A percentile compares a stretch with the other conserved stretches of the same genome.
phyloP scores from a whole-genome alignment of 257 asterid species.

The Solanum chilense region DNA sequence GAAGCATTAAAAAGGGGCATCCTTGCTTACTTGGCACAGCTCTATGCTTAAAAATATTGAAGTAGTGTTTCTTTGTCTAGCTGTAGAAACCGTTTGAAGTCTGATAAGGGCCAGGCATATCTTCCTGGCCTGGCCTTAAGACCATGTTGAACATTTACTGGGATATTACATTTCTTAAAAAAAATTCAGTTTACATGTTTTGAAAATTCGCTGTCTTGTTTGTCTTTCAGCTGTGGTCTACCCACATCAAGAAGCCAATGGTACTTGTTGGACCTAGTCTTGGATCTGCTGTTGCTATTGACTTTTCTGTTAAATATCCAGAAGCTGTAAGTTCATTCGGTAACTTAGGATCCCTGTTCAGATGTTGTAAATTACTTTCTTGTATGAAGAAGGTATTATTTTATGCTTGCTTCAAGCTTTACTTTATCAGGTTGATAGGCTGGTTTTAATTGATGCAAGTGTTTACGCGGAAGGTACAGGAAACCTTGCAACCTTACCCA shows the following conservation, averaged over 20 bases:
- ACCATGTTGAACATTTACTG: background rate
- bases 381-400: background rate
- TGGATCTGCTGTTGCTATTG: conserved; percentile 89
- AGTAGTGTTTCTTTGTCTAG: background rate
- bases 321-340: conserved; percentile 51
- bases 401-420: background rate
- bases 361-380: background rate
- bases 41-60: background rate
- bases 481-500: conserved; percentile 68
- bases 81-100: background rate
- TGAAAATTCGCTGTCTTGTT: background rate
- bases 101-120: background rate
- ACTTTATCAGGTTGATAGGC: conserved; percentile 61
- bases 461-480: conserved; percentile 96
- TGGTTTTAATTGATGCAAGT: conserved; percentile 89
- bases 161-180: background rate
- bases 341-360: background rate
- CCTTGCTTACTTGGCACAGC: background rate
- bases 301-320: conserved; percentile 59
- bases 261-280: conserved; percentile 95
- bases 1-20: background rate
- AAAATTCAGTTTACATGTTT: background rate
- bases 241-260: conserved; percentile 69
- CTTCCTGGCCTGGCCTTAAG: background rate
- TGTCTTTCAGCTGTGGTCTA: conserved; percentile 56